phyloP scores from a whole-genome alignment of 805 yeast genomes.

The Teunomyces gatunensis region DNA sequence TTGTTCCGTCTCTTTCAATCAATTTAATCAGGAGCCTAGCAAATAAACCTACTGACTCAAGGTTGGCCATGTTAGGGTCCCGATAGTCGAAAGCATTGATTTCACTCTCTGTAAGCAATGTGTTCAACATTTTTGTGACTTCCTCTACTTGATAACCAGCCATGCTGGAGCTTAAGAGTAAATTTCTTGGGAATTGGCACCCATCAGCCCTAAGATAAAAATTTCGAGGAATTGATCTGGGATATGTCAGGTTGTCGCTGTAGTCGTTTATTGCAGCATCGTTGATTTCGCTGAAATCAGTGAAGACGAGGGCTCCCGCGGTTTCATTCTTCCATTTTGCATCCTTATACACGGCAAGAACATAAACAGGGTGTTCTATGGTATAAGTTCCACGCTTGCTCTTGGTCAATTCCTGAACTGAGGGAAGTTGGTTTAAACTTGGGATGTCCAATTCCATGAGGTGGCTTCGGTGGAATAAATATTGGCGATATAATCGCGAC shows the following conservation, averaged over 20 bases:
- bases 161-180: neutral
- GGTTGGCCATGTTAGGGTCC: neutral
- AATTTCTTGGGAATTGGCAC: neutral
- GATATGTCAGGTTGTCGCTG: neutral
- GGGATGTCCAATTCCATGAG: neutral
- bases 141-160: neutral
- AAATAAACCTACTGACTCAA: neutral
- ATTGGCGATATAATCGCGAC: no score
- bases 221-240: neutral
- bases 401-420: neutral
- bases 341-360: slow-evolving; percentile 5
- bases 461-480: neutral
- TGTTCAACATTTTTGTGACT: neutral
- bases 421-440: neutral
- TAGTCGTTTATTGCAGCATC: slow-evolving; percentile 1
- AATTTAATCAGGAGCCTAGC: neutral
- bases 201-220: neutral
- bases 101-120: neutral
- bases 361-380: slow-evolving; percentile 7
- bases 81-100: neutral
- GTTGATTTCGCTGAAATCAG: slow-evolving; percentile 10
- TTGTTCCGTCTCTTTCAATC: neutral
- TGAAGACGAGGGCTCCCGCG: slow-evolving; percentile 5
- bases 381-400: neutral
- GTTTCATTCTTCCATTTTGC: slow-evolving; percentile 4